Evolutionary conservation across 805 yeast genomes (phyloP).

Genomic region (Brettanomyces custersianus): DNA sequence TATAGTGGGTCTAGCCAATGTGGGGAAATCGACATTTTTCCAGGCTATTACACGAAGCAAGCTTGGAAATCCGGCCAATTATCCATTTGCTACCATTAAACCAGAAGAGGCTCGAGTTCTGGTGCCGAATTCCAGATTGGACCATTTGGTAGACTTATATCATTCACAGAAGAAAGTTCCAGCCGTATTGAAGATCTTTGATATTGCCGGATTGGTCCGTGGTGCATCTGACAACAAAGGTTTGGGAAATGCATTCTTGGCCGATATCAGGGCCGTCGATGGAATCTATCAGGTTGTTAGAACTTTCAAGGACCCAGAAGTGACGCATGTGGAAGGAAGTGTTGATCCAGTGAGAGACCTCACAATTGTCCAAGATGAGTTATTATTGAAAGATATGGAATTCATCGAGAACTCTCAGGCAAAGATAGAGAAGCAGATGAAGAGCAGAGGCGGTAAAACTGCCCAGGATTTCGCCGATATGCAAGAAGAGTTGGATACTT

Average conservation of each 20-base stretch:
- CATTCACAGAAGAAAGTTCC: conserved; percentile 43
- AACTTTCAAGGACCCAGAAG: conserved; percentile 54
- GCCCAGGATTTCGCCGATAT: conserved; percentile 46
- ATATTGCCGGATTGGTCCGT: conserved; percentile 62
- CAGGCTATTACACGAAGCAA: conserved; percentile 53
- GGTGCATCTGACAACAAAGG: conserved; percentile 63
- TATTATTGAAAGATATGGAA: conserved; percentile 60
- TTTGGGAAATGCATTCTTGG: conserved; percentile 63
- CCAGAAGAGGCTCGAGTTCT: conserved; percentile 56
- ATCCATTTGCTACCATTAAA: conserved; percentile 71
- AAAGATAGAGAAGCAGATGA: conserved; percentile 61
- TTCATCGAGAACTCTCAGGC: conserved; percentile 55
- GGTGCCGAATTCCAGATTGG: conserved; percentile 43
- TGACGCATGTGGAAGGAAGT: conserved; percentile 55
- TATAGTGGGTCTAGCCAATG: conserved; percentile 59
- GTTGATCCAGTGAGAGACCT: conserved; percentile 60
- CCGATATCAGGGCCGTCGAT: conserved; percentile 63
- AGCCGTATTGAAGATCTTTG: conserved; percentile 48
- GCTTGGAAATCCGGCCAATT: conserved; percentile 59
- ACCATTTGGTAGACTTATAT: conserved; percentile 38
- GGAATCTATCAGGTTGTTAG: conserved; percentile 64
- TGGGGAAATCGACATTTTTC: conserved; percentile 50
- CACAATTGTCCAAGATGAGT: conserved; percentile 55
- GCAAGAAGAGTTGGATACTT: conserved; percentile 77
- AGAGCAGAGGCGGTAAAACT: conserved; percentile 83